Evolutionary conservation across 192 early-diverging fungal species (phyloP).

Genomic region (Blastocladiella britannica): DNA sequence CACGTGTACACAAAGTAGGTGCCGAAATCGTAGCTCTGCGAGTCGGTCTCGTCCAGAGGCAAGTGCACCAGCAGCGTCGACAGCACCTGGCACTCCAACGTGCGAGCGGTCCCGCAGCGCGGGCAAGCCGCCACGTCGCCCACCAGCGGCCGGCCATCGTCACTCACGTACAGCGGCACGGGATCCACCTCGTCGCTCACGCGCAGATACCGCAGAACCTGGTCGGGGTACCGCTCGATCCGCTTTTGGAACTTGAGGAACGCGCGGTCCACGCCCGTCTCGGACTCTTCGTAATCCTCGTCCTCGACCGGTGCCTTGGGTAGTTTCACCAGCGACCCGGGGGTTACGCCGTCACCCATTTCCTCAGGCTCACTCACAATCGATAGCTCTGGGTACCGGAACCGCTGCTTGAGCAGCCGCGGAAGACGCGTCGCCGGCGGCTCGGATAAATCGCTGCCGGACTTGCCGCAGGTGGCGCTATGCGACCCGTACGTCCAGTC

Average conservation of each 20-base stretch:
- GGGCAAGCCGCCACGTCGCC: slow-evolving; percentile 43
- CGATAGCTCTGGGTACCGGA: slow-evolving; percentile 36
- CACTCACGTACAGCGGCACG: slow-evolving; percentile 62
- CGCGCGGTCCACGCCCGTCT: slow-evolving; percentile 64
- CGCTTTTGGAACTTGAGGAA: slow-evolving; percentile 82
- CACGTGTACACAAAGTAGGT: slow-evolving; percentile 74
- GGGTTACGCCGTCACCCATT: slow-evolving; percentile 10
- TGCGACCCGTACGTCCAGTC: slow-evolving; percentile 67
- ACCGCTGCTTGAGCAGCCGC: slow-evolving; percentile 1
- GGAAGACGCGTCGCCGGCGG: too few species aligned
- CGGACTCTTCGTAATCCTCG: slow-evolving; percentile 48
- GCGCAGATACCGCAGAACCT: slow-evolving; percentile 54
- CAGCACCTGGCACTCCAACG: slow-evolving; percentile 75
- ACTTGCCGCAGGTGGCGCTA: slow-evolving; percentile 28
- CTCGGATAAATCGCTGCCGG: background rate
- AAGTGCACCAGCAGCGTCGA: background rate
- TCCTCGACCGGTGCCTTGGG: slow-evolving; percentile 7
- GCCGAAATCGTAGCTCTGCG: slow-evolving; percentile 73
- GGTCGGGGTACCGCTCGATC: slow-evolving; percentile 51
- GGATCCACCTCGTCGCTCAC: slow-evolving; percentile 18
- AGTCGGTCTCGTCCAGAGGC: slow-evolving; percentile 36
- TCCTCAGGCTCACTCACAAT: slow-evolving; percentile 48
- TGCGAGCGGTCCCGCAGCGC: slow-evolving; percentile 43
- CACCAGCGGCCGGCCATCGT: slow-evolving; percentile 30
- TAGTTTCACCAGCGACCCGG: slow-evolving; percentile 8